phyloP scores from a whole-genome alignment of 1,284 basidiomycete species.

The Naganishia sp. region DNA sequence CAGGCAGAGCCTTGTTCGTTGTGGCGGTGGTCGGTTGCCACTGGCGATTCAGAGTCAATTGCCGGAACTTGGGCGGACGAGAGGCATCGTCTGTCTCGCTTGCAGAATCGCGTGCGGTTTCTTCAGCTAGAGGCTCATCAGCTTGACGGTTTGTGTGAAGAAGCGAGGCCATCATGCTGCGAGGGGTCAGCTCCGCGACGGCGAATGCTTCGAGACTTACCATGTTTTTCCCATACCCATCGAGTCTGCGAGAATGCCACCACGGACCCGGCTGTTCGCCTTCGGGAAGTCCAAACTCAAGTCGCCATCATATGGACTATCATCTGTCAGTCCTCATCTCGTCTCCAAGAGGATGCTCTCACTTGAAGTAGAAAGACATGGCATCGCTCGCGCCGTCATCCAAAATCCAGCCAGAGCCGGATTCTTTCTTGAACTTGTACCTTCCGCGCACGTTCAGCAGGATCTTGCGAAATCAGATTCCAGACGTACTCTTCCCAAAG shows the following conservation, averaged over 20 bases:
- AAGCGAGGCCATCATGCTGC: conserved; percentile 86
- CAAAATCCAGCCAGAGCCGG: conserved; percentile 40
- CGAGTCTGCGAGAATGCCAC: conserved; percentile 57
- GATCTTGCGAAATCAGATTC: not conserved
- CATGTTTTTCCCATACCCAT: conserved; percentile 87
- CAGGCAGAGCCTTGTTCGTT: conserved; percentile 35
- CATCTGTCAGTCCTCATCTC: conserved; percentile 34
- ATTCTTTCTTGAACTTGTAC: conserved; percentile 51
- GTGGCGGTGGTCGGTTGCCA: conserved; percentile 45
- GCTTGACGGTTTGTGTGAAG: conserved; percentile 73
- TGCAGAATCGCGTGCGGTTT: conserved; percentile 48
- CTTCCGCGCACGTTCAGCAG: conserved; percentile 33
- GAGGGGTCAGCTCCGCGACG: not conserved
- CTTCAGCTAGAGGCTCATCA: conserved; percentile 45
- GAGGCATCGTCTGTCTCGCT: conserved; percentile 24
- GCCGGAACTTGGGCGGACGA: conserved; percentile 51
- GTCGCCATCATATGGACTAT: conserved; percentile 91
- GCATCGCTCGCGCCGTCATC: conserved; percentile 37
- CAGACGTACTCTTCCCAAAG: conserved; percentile 85
- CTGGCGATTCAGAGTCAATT: conserved; percentile 52
- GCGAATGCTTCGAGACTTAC: not conserved
- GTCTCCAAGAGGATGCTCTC: conserved; percentile 2
- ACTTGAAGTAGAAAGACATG: conserved; percentile 67
- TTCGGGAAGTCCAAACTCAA: conserved; percentile 82
- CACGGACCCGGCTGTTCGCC: conserved; percentile 74